Base-by-base conservation (phyloP, 2,329 filamentous ascomycete species). In the Elsinoe fawcettii region DNA sequence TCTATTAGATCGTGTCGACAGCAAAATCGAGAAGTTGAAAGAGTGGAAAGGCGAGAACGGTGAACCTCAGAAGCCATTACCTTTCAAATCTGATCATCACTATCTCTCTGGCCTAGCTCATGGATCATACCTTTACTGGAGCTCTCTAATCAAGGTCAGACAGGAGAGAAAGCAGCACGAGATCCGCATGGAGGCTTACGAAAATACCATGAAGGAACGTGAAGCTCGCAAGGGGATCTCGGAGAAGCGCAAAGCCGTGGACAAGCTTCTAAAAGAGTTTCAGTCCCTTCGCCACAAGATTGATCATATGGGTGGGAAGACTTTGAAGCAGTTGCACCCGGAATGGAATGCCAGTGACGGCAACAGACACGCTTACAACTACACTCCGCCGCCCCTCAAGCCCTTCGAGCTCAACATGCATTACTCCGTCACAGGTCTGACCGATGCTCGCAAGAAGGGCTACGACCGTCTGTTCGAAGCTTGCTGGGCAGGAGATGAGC, bases 401-500 rank as follows among this genome's bases (percentile, higher is more conserved):
- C 32, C 30, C 2, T 36, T 53, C n/a, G 20, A 53, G 49, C 49
- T 12, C 1, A 20, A 53, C 32, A 25, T n/a, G 3, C 22, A 16
- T 9, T 53, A 53, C 32, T 36, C 49, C 12, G 18, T 53, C 16
- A 11, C 16, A 20, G 49, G 49, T 16, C 18, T 53, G 27, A 53
- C 49, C 14, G 49, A 27, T 20, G 25, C 27, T 23, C 49, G 32
- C n/a, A 36, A 36, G 36, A 72, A 75, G 32, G 84, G 78, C 0
- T 92, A 90, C 60, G 60, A 86, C 5, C 72, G 80, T 60, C 69
- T 92, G 73, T 87, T 88, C 67, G 83, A 92, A 65, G 87, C 87
- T 34, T 82, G 82, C 3, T 93, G 87, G 87, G 64, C 64, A 3
- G 86, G 85, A n/a, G 81, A 93, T 62, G 62, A 86, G 1, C 74